A percentile compares a stretch with the other conserved stretches of the same genome.
Evolutionary conservation across 2,329 filamentous ascomycete genomes (phyloP).

Genomic region (Bertia moriformis): DNA sequence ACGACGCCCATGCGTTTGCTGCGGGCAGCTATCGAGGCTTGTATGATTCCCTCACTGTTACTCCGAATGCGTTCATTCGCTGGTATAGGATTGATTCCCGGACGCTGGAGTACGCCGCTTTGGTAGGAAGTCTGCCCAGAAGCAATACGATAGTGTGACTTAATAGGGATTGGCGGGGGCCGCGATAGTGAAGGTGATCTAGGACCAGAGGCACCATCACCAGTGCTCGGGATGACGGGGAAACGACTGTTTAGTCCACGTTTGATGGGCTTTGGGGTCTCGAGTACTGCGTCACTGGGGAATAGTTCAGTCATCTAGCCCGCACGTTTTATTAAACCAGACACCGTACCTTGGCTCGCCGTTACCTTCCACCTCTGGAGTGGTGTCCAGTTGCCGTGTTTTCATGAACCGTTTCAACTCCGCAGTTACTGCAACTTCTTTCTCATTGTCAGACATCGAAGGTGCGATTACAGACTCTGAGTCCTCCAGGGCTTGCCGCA

Average conservation of each 20-base stretch:
- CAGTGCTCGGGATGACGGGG: neutral
- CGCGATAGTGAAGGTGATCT: neutral
- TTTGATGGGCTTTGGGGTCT: constrained; percentile 7
- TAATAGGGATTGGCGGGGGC: neutral
- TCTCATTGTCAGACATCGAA: constrained; percentile 40
- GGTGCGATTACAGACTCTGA: constrained; percentile 8
- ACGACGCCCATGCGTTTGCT: constrained; percentile 47
- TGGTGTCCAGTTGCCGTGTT: constrained; percentile 22
- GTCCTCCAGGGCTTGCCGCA: constrained; percentile 8
- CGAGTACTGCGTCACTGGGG: neutral
- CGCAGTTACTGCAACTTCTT: constrained; percentile 41
- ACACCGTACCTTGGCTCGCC: constrained; percentile 22
- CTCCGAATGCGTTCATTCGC: constrained; percentile 33
- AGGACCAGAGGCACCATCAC: neutral
- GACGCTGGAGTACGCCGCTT: constrained; percentile 7
- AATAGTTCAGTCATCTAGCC: too few species aligned
- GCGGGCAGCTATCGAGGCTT: constrained; percentile 24
- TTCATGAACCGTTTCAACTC: constrained; percentile 43
- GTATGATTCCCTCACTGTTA: constrained; percentile 44
- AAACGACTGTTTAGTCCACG: neutral
- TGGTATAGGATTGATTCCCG: neutral
- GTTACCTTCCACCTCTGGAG: constrained; percentile 25
- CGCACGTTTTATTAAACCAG: constrained; percentile 11
- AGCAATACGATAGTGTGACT: constrained; percentile 11
- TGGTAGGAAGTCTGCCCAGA: constrained; percentile 22